Evolutionary conservation across 2,329 filamentous ascomycete genomes (phyloP), one percentile per base, ranked within the genome.

Genomic region (Hypoxylon sp.): DNA sequence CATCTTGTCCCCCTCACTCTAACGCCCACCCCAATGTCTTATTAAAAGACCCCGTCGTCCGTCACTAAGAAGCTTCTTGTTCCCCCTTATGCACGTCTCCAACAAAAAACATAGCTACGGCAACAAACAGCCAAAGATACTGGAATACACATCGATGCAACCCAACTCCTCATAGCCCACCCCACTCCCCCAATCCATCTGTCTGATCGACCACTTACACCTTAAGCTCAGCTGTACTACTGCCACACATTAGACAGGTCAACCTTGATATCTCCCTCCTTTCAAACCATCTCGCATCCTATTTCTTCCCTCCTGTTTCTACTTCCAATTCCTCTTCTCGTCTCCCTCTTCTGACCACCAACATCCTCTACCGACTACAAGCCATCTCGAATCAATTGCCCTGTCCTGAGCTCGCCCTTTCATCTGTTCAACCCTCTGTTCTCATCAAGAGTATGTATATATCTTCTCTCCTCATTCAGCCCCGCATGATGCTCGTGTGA

Each of bases 101-200:
- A 58, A 61, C 53, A 40, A 50, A 41, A 42, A 20, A 45, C n/a
- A n/a, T n/a, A 38, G 35, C 26, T 24, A 40, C 42, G 41, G 35
- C n/a, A n/a, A 48, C 48, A 54, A 43, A 38, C 18, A 60, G 18
- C 43, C 43, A 60, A 43, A 52, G 47, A 58, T 45, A 37, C 38
- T 17, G 26, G 18, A 23, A 4, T 29, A 29, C 46, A 55, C 51
- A 57, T 63, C 56, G 41, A 58, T 61, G 61, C 61, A 63, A 63
- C 61, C 61, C 61, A 63, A 63, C 51, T 58, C 45, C 38, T 27
- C 45, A 55, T 21, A 58, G 35, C 50, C n/a, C 47, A 60, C 60
- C 60, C 60, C 57, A 58, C 57, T 48, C 41, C 26, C 33, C 58
- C 58, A 60, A 49, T 51, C 48, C 52, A 56, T 55, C 48, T 37